Evolutionary conservation across 2,329 filamentous ascomycete genomes (phyloP), one percentile per base, ranked within the genome.

Genomic region (Nannizziopsis arthrosporioides): DNA sequence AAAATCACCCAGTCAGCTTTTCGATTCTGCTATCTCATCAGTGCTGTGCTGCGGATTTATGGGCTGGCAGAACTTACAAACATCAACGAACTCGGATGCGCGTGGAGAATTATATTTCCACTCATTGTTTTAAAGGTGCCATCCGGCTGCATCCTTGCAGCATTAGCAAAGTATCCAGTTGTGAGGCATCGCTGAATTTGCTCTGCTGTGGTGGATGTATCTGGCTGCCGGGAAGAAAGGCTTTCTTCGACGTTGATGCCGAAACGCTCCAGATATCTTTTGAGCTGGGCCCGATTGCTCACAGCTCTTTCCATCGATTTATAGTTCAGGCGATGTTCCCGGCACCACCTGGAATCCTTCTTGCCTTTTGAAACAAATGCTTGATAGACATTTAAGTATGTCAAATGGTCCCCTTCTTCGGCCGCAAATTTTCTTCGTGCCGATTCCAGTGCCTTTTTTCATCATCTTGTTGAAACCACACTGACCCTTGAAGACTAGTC

Each of bases 1-100:
- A 95, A 98, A 31, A 98, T 77, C 8, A 96, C 88, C 88, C 90
- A 96, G 54, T 95, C 88, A 9, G 87, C 87, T 70, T 93, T 95
- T 49, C 89, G 81, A 65, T 94, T 94, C 73, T 75, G 55, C 59
- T 44, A 57, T 53, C 47, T 36, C 4, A 27, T 27, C 7, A 27
- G 22, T 27, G 22, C 22, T 27, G 22, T 4, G 7, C 3, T 27
- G 22, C 22, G 7, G 7, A 27, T 6, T 32, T 27, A 12, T 46
- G 19, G 49, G 34, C 12, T 14, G 18, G 35, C 2, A 30, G 39
- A 22, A 73, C 73, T 66, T 61, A 75, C 73, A 72, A 96, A 96
- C 80, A 96, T 87, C 56, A 96, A 69, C 35, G 85, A 93, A 60
- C 80, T 94, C 0, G 92, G 92, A 66, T 98, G 92, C 17, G 88